Evolutionary conservation across 805 yeast genomes (phyloP), one percentile per base, ranked within the genome.

Genomic region (Wickerhamomyces strasburgensis): DNA sequence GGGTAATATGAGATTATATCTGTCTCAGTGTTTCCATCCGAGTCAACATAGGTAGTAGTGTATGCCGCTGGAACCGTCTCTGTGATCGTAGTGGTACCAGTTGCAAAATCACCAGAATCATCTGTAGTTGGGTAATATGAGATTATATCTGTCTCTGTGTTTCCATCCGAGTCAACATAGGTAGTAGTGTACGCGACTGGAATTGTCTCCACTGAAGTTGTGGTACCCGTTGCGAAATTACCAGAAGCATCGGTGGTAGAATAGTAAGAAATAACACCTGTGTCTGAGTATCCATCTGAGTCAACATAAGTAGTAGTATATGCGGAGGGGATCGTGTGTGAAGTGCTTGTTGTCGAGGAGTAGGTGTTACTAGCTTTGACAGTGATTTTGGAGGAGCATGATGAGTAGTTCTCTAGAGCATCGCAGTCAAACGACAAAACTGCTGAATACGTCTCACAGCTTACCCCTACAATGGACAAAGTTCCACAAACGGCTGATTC

Each of bases 371-470:
- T n/a, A n/a, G n/a, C 19, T 4, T 14, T 11, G 10, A 26, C 6
- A 5, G 33, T 16, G 17, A 15, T 14, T 6, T 6, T 19, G n/a
- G 35, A 28, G 4, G 35, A 14, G 31, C 39, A 42, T n/a, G 10
- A 16, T 15, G 11, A 15, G 30, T 29, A 24, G 11, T 9, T 8
- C 5, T 8, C 26, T 27, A 47, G 18, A n/a, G 21, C 31, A 15
- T 19, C 3, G 29, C 52, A 48, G 30, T 29, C 34, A 24, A 36
- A 44, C 19, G 28, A 43, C 32, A 49, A 27, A 3, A 23, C 29
- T 1, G 33, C 19, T 5, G 33, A 19, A 33, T 42, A 37, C 10
- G 25, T 8, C 3, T 34, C 28, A 31, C 51, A 43, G n/a, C n/a
- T n/a, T n/a, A n/a, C n/a, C 18, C 39, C 26, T 3, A 19, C 21